A percentile compares a stretch with the other conserved stretches of the same genome.
phyloP scores from a whole-genome alignment of 2,329 filamentous ascomycete species.

The Pestalotiopsis sp. region DNA sequence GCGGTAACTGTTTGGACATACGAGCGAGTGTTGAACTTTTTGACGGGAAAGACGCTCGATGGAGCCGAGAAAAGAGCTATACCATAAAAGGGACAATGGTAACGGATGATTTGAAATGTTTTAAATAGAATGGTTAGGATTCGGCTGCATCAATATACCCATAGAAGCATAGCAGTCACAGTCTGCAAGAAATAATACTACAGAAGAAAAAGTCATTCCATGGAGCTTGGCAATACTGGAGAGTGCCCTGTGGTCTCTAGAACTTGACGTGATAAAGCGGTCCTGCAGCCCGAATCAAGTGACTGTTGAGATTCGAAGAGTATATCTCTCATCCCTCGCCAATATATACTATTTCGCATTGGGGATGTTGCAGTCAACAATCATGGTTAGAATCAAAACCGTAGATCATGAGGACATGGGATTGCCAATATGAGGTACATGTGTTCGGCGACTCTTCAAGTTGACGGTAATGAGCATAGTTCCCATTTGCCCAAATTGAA shows the following conservation, averaged over 20 bases:
- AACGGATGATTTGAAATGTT: neutral
- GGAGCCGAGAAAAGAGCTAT: conserved; percentile 8
- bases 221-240: neutral
- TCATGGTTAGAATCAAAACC: too few relatives aligned
- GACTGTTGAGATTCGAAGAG: too few relatives aligned
- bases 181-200: neutral
- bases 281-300: too few relatives aligned
- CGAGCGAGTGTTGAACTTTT: conserved; percentile 69
- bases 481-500: neutral
- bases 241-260: too few relatives aligned
- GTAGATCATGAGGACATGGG: too few relatives aligned
- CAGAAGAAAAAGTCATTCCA: neutral
- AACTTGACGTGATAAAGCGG: too few relatives aligned
- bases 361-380: too few relatives aligned
- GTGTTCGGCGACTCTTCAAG: too few relatives aligned
- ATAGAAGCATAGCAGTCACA: neutral
- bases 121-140: neutral
- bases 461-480: too few relatives aligned
- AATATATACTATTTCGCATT: too few relatives aligned
- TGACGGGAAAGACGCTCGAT: conserved; percentile 41
- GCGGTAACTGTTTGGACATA: conserved; percentile 96
- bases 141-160: conserved; percentile 18
- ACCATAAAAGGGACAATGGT: neutral
- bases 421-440: too few relatives aligned
- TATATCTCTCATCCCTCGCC: too few relatives aligned